A percentile compares a stretch with the other conserved stretches of the same genome.
phyloP scores from a whole-genome alignment of 371 early-diverging fungal genomes.

The Batrachochytrium dendrobatidis region DNA sequence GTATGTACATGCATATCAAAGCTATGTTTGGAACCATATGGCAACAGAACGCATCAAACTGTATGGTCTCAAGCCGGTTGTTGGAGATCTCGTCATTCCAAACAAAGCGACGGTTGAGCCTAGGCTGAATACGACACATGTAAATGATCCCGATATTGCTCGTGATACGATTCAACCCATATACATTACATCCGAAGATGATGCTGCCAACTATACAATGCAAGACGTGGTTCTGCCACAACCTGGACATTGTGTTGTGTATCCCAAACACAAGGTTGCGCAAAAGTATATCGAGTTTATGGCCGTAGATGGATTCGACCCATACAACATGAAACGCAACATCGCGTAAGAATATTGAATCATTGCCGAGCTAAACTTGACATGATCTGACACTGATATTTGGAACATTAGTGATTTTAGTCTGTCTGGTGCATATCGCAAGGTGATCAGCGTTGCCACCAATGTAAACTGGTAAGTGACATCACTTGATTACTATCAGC shows the following conservation, averaged over 20 bases:
- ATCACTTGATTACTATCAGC: too few species aligned
- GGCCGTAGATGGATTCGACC: conserved; percentile 58
- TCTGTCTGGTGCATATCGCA: conserved; percentile 75
- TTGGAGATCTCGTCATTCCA: conserved; percentile 74
- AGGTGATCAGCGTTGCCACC: conserved; percentile 45
- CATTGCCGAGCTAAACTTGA: too few species aligned
- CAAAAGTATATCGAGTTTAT: conserved; percentile 60
- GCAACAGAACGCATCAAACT: conserved; percentile 67
- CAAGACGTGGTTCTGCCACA: conserved; percentile 86
- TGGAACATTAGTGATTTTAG: conserved; percentile 13
- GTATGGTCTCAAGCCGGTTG: conserved; percentile 66
- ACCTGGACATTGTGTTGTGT: conserved; percentile 70
- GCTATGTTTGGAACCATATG: conserved; percentile 89
- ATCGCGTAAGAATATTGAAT: conserved; percentile 23
- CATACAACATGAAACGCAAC: conserved; percentile 35
- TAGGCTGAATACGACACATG: too few species aligned
- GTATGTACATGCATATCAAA: conserved; percentile 98
- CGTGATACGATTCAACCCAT: conserved; percentile 14
- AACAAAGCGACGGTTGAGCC: neutral
- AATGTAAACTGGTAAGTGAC: conserved; percentile 15
- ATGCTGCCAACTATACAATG: conserved; percentile 60
- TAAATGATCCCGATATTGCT: neutral
- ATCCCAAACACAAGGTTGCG: conserved; percentile 71
- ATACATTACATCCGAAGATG: conserved; percentile 52
- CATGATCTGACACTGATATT: too few species aligned